Evolutionary conservation across 1,284 basidiomycete genomes (phyloP).

Genomic region (Lentinula novae-zelandiae): DNA sequence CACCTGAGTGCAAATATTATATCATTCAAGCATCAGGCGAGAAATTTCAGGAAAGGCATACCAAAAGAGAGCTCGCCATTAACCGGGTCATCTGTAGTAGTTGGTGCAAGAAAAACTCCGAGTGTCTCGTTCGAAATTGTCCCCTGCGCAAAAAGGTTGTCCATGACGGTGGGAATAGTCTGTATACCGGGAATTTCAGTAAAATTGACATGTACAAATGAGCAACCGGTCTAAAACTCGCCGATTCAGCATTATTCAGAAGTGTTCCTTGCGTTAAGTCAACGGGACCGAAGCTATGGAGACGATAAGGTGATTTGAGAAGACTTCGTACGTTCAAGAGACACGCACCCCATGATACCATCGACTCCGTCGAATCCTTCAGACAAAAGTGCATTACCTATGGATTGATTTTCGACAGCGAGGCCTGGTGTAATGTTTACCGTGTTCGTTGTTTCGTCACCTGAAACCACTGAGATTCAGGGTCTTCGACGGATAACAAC

Average conservation of each 20-base stretch:
- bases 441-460: slow-evolving; percentile 23
- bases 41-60: background rate
- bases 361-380: slow-evolving; percentile 35
- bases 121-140: slow-evolving; percentile 18
- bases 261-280: slow-evolving; percentile 28
- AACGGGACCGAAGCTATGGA: slow-evolving; percentile 28
- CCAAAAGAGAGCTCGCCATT: slow-evolving; percentile 26
- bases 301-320: background rate
- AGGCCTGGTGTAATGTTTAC: slow-evolving; percentile 27
- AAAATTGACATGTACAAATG: background rate
- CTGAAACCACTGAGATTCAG: slow-evolving; percentile 16
- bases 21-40: no score
- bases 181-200: background rate
- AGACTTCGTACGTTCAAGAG: background rate
- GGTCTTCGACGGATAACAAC: background rate
- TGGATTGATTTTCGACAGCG: slow-evolving; percentile 34
- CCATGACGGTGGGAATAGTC: slow-evolving; percentile 19
- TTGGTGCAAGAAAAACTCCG: slow-evolving; percentile 23
- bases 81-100: slow-evolving; percentile 11
- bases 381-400: slow-evolving; percentile 36
- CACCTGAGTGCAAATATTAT: background rate
- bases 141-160: slow-evolving; percentile 18
- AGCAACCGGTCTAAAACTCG: background rate
- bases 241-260: no score
- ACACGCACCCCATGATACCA: slow-evolving; percentile 34